These are phyloP conservation scores for Xylaria sp. DNA, from an alignment of 2,329 filamentous ascomycete species.

Conservation along the genomic window DNA sequence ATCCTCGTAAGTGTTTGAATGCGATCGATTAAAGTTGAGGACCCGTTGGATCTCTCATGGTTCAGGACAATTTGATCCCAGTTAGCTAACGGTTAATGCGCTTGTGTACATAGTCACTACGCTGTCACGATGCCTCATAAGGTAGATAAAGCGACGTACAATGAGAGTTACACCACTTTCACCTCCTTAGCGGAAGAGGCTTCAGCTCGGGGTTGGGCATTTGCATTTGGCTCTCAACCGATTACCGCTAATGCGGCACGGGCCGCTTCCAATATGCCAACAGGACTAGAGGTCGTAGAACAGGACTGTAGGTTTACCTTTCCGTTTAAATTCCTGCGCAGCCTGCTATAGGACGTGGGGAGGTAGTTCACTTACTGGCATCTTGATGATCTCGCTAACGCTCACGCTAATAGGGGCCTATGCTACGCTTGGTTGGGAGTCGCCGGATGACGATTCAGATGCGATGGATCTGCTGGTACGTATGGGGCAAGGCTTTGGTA, in stretches of 20 bases:
- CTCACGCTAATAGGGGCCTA: neutral
- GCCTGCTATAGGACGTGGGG: neutral
- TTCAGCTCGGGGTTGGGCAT: neutral
- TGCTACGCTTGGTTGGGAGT: neutral
- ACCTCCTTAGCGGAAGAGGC: neutral
- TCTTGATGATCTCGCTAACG: neutral
- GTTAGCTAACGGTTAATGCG: neutral
- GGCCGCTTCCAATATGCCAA: neutral
- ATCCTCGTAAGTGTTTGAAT: neutral
- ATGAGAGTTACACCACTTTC: neutral
- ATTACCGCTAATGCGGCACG: neutral
- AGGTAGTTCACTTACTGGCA: neutral
- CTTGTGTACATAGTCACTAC: neutral
- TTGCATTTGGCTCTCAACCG: neutral
- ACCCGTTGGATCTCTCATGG: too few species aligned
- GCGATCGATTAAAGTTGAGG: neutral
- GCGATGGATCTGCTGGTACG: neutral
- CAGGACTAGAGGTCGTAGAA: neutral
- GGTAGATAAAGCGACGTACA: neutral
- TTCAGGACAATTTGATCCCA: neutral
- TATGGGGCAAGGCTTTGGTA: neutral
- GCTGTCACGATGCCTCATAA: neutral
- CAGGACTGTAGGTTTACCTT: neutral
- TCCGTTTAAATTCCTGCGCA: too few species aligned
- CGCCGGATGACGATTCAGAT: neutral